A percentile compares a stretch with the other conserved stretches of the same genome.
Evolutionary conservation across 495 filamentous ascomycete species (phyloP).

Genomic region (Xylaria flabelliformis): DNA sequence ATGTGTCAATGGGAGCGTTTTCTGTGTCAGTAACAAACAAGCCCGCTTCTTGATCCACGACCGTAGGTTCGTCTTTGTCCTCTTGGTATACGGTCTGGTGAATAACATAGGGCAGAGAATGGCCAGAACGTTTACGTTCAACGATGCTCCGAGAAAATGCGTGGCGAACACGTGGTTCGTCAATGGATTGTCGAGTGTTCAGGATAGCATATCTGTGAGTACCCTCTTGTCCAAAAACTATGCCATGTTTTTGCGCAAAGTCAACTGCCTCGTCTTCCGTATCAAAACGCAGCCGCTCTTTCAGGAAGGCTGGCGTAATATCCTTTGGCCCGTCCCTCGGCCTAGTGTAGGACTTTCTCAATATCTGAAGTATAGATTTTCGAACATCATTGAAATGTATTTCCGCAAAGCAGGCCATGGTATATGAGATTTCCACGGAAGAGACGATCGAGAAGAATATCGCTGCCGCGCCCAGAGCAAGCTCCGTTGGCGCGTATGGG

Average conservation of each 20-base stretch:
- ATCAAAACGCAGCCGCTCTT: conserved; percentile 74
- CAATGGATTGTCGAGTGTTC: conserved; percentile 31
- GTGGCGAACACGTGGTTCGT: conserved; percentile 51
- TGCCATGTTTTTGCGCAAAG: conserved; percentile 72
- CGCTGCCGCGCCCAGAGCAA: conserved; percentile 63
- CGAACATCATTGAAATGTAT: conserved; percentile 86
- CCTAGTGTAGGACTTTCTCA: conserved; percentile 65
- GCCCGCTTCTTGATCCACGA: conserved; percentile 26
- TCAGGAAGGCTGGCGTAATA: conserved; percentile 72
- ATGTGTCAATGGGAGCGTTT: conserved; percentile 8
- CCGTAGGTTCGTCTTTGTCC: not conserved
- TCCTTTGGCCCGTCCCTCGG: conserved; percentile 74
- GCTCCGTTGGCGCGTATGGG: conserved; percentile 45
- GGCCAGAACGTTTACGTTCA: conserved; percentile 54
- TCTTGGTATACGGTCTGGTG: conserved; percentile 49
- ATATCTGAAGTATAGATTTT: conserved; percentile 72
- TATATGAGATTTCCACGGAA: conserved; percentile 75
- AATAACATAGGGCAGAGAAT: conserved; percentile 51
- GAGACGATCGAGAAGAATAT: conserved; percentile 79
- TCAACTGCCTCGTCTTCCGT: conserved; percentile 69
- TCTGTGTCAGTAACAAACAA: conserved; percentile 43
- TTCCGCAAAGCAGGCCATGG: conserved; percentile 93
- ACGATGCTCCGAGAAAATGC: conserved; percentile 51
- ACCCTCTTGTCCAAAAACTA: conserved; percentile 59
- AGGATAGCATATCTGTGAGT: conserved; percentile 60